Conservation (phyloP, 108 stramenopile genomes). For the Pseudonitzschia delicatissima region DNA sequence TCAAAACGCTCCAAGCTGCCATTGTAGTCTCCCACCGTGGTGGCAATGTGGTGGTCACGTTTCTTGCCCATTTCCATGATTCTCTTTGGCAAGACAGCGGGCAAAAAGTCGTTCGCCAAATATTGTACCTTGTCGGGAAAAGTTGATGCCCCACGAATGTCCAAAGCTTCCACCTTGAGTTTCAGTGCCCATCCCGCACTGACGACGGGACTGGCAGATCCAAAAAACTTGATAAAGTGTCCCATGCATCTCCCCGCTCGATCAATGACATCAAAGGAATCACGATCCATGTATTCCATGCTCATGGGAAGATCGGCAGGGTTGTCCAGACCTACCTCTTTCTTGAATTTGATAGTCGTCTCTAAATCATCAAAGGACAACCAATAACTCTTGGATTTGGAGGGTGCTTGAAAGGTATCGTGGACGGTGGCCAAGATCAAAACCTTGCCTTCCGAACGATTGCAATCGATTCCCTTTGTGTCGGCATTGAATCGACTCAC, state of each 20-base stretch:
- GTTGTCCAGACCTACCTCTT: conserved; percentile 72
- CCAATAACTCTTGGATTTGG: conserved; percentile 70
- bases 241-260: conserved; percentile 62
- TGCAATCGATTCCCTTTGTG: conserved; percentile 68
- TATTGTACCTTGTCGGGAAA: conserved; percentile 61
- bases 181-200: conserved; percentile 65
- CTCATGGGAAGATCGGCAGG: conserved; percentile 73
- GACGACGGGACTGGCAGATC: conserved; percentile 60
- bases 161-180: conserved; percentile 53
- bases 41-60: conserved; percentile 68
- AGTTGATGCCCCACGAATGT: conserved; percentile 53
- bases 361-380: conserved; percentile 70
- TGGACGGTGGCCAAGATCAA: conserved; percentile 84
- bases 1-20: conserved; percentile 64
- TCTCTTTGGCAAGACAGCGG: conserved; percentile 48
- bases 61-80: conserved; percentile 49
- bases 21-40: conserved; percentile 77
- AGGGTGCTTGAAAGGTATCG: conserved; percentile 75
- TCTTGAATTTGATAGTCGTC: conserved; percentile 63
- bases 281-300: conserved; percentile 81
- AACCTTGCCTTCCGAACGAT: conserved; percentile 86
- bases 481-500: conserved; percentile 84
- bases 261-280: conserved; percentile 82
- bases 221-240: conserved; percentile 59
- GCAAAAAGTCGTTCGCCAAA: conserved; percentile 51